These are phyloP conservation scores for Albugo laibachii DNA, from an alignment of 352 stramenopile genomes.

Conservation along the genomic window DNA sequence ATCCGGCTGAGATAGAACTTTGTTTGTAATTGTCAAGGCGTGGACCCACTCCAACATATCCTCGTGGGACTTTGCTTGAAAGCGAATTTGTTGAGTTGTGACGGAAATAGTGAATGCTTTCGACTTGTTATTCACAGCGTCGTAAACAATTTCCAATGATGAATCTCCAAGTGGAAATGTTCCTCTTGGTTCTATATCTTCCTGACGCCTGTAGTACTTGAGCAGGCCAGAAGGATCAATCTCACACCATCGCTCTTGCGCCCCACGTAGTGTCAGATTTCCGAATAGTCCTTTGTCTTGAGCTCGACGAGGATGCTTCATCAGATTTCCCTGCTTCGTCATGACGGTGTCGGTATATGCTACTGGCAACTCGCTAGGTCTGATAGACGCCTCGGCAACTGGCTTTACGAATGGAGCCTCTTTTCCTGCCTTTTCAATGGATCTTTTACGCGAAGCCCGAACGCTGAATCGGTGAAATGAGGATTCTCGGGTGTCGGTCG, in stretches of 20 bases:
- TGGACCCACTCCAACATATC: constrained; percentile 61
- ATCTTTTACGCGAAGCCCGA: too few species aligned
- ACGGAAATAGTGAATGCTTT: constrained; percentile 66
- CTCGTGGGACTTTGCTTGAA: constrained; percentile 40
- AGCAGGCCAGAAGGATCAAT: constrained; percentile 43
- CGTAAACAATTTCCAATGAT: constrained; percentile 48
- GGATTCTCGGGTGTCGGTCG: too few species aligned
- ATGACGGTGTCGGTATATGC: constrained; percentile 1
- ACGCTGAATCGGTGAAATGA: too few species aligned
- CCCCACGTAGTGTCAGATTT: constrained; percentile 45
- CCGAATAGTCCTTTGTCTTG: constrained; percentile 60
- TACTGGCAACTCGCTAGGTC: not conserved
- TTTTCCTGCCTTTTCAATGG: too few species aligned
- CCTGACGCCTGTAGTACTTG: constrained; percentile 62
- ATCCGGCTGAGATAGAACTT: too few species aligned
- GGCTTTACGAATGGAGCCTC: too few species aligned
- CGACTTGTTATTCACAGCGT: constrained; percentile 38
- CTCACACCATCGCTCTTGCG: constrained; percentile 51
- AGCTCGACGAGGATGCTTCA: constrained; percentile 58
- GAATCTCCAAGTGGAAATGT: constrained; percentile 39
- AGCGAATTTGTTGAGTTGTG: constrained; percentile 47
- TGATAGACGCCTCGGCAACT: not conserved
- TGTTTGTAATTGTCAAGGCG: constrained; percentile 8
- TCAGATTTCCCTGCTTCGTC: constrained; percentile 25
- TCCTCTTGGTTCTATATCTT: constrained; percentile 49